phyloP scores from a whole-genome alignment of 192 early-diverging fungal species.

The Coemansia sp. region DNA sequence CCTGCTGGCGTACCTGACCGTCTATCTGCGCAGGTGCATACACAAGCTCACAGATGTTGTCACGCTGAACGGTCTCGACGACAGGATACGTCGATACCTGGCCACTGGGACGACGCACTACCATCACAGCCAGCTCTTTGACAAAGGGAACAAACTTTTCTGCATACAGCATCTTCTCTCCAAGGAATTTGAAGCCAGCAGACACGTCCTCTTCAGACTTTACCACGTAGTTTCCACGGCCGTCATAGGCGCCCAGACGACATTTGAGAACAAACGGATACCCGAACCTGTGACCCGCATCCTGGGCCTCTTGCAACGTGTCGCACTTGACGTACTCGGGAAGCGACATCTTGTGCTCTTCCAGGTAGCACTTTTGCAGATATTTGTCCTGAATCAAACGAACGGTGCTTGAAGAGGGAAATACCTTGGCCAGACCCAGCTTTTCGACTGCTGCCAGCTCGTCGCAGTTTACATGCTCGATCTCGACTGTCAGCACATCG shows the following conservation, averaged over 20 bases:
- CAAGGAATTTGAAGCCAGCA: constrained; percentile 39
- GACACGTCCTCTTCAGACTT: constrained; percentile 69
- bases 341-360: constrained; percentile 67
- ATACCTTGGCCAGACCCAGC: constrained; percentile 65
- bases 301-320: constrained; percentile 50
- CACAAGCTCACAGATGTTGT: constrained; percentile 95
- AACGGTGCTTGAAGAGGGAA: constrained; percentile 83
- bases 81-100: constrained; percentile 83
- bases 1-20: constrained; percentile 69
- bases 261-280: constrained; percentile 97
- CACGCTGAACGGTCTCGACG: constrained; percentile 96
- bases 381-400: constrained; percentile 96
- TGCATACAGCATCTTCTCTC: constrained; percentile 77
- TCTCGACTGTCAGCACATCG: constrained; percentile 94
- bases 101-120: constrained; percentile 70
- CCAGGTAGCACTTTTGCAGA: constrained; percentile 82
- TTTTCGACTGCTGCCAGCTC: constrained; percentile 61
- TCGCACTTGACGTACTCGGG: constrained; percentile 58
- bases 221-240: constrained; percentile 90
- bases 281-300: constrained; percentile 70
- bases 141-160: constrained; percentile 93
- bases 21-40: constrained; percentile 96
- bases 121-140: constrained; percentile 98
- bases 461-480: constrained; percentile 88
- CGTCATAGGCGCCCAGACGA: constrained; percentile 94